phyloP scores from a whole-genome alignment of 257 asterid genomes.

The Penstemon newberryi region DNA sequence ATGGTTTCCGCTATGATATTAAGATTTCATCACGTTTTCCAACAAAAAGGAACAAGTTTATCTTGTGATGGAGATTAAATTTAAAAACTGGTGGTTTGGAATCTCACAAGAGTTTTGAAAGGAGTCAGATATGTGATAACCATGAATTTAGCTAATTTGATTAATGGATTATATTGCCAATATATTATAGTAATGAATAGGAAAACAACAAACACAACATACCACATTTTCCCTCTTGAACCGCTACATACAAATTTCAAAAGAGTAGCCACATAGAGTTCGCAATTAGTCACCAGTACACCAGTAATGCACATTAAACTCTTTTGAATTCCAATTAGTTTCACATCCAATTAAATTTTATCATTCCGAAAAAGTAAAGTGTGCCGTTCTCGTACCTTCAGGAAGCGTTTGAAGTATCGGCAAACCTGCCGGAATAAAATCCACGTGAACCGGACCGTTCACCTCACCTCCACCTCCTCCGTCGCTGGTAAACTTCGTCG shows the following conservation, averaged over 20 bases:
- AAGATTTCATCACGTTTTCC: background rate
- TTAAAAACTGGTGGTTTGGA: background rate
- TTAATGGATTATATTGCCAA: too few species aligned
- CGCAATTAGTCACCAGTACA: background rate
- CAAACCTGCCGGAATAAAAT: conserved; percentile 66
- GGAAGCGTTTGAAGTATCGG: conserved; percentile 73
- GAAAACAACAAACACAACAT: too few species aligned
- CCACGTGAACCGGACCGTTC: conserved; percentile 58
- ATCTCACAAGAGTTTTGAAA: background rate
- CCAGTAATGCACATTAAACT: background rate
- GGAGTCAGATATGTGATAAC: too few species aligned
- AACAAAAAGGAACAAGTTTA: background rate
- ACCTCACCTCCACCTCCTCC: conserved; percentile 51
- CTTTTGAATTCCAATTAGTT: too few species aligned
- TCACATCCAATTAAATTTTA: background rate
- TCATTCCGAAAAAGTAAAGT: conserved; percentile 23
- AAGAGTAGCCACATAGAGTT: background rate
- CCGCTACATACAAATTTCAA: background rate
- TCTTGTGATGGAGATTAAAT: background rate
- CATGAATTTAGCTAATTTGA: background rate
- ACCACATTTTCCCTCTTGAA: background rate
- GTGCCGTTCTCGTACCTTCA: conserved; percentile 57
- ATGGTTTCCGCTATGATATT: too few species aligned
- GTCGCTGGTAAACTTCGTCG: conserved; percentile 44
- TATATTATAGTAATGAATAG: background rate